Percentiles rank a stretch among this genome's conserved stretches.
phyloP scores from a whole-genome alignment of 2,329 filamentous ascomycete genomes.

The Pseudopyrenochaeta lycopersici region DNA sequence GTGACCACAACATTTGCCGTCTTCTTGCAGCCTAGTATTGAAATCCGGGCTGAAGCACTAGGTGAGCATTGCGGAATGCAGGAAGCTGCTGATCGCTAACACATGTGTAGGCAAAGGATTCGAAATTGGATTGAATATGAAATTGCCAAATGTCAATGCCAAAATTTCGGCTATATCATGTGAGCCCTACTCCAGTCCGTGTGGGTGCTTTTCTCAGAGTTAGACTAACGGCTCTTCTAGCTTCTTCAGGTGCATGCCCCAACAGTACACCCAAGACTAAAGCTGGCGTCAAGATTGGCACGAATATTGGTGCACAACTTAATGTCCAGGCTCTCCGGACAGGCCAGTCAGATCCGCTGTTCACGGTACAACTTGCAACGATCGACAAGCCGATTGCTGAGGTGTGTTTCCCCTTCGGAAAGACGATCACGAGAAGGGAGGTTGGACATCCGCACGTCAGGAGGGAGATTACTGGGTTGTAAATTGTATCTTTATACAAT shows the following conservation, averaged over 20 bases:
- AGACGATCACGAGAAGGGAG: not conserved
- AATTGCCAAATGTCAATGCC: constrained; percentile 22
- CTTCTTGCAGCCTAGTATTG: constrained; percentile 18
- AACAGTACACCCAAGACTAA: constrained; percentile 8
- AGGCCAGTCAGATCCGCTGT: constrained; percentile 18
- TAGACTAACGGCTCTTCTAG: constrained; percentile 11
- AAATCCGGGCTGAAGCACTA: constrained; percentile 22
- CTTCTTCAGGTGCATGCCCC: constrained; percentile 20
- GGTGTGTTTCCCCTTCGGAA: constrained; percentile 21
- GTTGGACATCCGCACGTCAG: constrained; percentile 2
- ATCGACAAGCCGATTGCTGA: constrained; percentile 20
- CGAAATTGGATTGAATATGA: constrained; percentile 23
- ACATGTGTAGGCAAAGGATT: not conserved
- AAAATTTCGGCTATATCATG: constrained; percentile 17
- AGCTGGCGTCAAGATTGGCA: constrained; percentile 14
- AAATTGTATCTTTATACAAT: too few relatives aligned
- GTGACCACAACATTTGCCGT: constrained; percentile 19
- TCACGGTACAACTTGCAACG: constrained; percentile 21
- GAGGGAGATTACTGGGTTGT: not conserved
- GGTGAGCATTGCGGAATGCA: constrained; percentile 3
- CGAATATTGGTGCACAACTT: constrained; percentile 14
- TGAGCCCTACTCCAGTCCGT: not conserved
- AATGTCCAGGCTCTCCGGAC: constrained; percentile 18
- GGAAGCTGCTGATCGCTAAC: not conserved
- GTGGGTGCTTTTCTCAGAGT: too few relatives aligned